Evolutionary conservation across 1,284 basidiomycete genomes (phyloP).

Genomic region (Irpex sp.): DNA sequence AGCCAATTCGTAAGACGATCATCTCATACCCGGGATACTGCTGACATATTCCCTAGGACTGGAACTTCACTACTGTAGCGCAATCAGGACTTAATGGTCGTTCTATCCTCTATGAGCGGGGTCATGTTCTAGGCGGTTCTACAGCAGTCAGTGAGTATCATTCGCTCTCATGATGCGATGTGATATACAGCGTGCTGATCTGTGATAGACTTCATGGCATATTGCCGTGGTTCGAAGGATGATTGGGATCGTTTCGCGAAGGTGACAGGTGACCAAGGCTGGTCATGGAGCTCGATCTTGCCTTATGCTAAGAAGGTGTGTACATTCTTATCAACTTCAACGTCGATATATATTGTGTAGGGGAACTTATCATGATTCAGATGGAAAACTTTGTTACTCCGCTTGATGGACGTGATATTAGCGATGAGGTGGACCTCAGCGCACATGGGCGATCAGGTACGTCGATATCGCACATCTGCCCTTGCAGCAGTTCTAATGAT

Average conservation of each 20-base stretch:
- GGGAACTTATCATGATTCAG: background rate
- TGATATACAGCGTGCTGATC: background rate
- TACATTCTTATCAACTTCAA: background rate
- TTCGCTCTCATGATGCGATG: background rate
- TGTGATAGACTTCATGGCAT: conserved; percentile 24
- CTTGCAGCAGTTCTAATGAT: background rate
- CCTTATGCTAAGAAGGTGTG: conserved; percentile 28
- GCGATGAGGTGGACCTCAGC: background rate
- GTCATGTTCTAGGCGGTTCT: conserved; percentile 9
- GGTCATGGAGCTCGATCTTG: conserved; percentile 27
- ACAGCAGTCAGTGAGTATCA: conserved; percentile 11
- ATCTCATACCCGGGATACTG: background rate
- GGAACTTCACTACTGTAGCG: conserved; percentile 11
- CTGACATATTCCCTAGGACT: background rate
- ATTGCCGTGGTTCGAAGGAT: conserved; percentile 28
- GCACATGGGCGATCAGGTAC: background rate
- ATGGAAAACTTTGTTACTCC: background rate
- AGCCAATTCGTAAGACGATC: background rate
- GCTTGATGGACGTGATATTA: background rate
- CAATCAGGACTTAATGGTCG: conserved; percentile 7
- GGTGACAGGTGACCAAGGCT: conserved; percentile 25
- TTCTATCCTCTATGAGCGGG: conserved; percentile 4
- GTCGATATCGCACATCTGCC: background rate
- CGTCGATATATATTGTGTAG: background rate
- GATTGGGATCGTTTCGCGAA: conserved; percentile 27